Percentiles rank a stretch among this genome's conserved stretches.
phyloP scores from a whole-genome alignment of 306 rosid genomes.

The Prosopis cineraria region DNA sequence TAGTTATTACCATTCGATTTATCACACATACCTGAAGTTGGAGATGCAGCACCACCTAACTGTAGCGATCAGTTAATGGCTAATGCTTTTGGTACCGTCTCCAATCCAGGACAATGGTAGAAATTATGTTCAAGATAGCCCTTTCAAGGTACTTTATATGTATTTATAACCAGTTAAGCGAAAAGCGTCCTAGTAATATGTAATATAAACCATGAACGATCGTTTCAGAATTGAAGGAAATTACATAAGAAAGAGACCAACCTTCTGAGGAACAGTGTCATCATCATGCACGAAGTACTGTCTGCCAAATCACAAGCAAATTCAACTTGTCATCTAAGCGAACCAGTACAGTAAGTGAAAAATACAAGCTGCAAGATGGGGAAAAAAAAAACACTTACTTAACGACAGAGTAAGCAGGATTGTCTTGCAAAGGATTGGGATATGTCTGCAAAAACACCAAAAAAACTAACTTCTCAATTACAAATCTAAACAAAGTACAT shows the following conservation, averaged over 20 bases:
- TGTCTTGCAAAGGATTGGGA: constrained; percentile 86
- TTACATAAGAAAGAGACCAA: constrained; percentile 25
- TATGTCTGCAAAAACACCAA: constrained; percentile 54
- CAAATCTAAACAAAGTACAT: neutral
- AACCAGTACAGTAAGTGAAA: neutral
- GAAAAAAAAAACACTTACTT: constrained; percentile 52
- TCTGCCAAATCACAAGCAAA: constrained; percentile 49
- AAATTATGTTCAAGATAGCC: constrained; percentile 23
- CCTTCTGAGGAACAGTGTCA: constrained; percentile 83
- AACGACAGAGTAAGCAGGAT: constrained; percentile 92
- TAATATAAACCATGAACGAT: neutral
- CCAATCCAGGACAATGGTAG: constrained; percentile 12
- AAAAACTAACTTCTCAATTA: neutral
- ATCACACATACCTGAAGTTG: constrained; percentile 27
- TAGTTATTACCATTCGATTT: constrained; percentile 2
- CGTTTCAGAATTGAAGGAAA: constrained; percentile 6
- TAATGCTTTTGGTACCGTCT: constrained; percentile 25
- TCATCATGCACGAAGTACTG: constrained; percentile 89
- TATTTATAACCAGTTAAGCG: constrained; percentile 9
- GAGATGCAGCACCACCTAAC: constrained; percentile 30
- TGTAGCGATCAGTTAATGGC: constrained; percentile 20
- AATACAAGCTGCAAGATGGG: neutral
- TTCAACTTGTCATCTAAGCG: neutral
- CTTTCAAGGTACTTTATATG: constrained; percentile 14
- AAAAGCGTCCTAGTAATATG: neutral